Conservation (phyloP, 23 red algal genomes). For the Gracilaria gracilis region DNA sequence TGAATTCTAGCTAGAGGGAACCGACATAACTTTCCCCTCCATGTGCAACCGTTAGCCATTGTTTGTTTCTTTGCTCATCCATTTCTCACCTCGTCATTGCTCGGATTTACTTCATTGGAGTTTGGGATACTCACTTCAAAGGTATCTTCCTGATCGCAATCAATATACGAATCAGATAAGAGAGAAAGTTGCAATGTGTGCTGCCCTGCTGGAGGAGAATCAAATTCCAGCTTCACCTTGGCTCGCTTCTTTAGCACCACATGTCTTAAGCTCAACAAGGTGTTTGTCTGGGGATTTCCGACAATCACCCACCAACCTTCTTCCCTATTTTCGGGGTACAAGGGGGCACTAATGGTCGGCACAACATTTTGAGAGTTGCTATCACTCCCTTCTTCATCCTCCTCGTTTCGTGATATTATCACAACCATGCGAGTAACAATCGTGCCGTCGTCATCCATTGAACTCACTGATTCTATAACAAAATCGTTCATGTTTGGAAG, state of each 20-base stretch:
- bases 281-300: conserved; percentile 63
- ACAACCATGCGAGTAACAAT: conserved; percentile 42
- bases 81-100: neutral
- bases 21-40: too few relatives aligned
- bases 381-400: conserved; percentile 56
- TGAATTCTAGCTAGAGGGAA: too few relatives aligned
- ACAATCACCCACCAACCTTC: conserved; percentile 96
- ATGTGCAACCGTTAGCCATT: too few relatives aligned
- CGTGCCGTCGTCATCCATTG: conserved; percentile 32
- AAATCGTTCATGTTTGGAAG: conserved; percentile 79
- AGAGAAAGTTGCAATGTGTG: conserved; percentile 70
- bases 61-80: neutral
- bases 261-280: conserved; percentile 73
- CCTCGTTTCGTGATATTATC: conserved; percentile 52
- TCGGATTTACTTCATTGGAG: neutral
- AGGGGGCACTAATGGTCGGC: conserved; percentile 58
- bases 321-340: conserved; percentile 73
- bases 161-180: conserved; percentile 80
- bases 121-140: conserved; percentile 34
- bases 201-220: conserved; percentile 66
- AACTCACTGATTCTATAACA: conserved; percentile 40
- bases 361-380: conserved; percentile 5
- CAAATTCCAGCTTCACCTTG: conserved; percentile 69
- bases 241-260: conserved; percentile 43
- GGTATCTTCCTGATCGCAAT: conserved; percentile 78